Conservation (phyloP, 2,329 filamentous ascomycete genomes). For the Tolypocladium ovalisporum region DNA sequence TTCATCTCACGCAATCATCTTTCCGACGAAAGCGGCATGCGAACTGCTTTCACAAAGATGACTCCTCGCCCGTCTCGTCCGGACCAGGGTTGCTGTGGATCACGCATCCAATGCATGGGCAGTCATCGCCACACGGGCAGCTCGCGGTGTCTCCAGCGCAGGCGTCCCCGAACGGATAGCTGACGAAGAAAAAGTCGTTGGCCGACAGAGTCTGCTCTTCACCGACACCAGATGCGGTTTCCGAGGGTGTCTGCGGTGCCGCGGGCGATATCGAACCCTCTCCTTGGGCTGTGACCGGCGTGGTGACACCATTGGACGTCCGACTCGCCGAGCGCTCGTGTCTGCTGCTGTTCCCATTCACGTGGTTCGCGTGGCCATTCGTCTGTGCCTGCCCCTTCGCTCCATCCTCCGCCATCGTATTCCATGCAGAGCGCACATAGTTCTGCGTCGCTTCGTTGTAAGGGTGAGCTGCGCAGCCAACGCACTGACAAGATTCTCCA, state of each 20-base stretch:
- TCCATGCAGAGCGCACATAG: conserved; percentile 38
- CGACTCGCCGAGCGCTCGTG: conserved; percentile 10
- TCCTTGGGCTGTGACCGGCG: conserved; percentile 5
- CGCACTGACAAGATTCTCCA: conserved; percentile 54
- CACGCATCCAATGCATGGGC: conserved; percentile 44
- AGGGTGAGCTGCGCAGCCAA: conserved; percentile 57
- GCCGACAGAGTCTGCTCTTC: conserved; percentile 42
- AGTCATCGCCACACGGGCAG: conserved; percentile 50
- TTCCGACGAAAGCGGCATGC: too few species aligned
- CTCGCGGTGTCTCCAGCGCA: conserved; percentile 38
- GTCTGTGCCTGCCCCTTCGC: conserved; percentile 9
- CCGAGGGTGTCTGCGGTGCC: conserved; percentile 34
- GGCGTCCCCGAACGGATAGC: conserved; percentile 35
- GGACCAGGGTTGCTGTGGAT: conserved; percentile 32
- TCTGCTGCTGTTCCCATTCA: conserved; percentile 13
- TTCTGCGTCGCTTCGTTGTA: conserved; percentile 53
- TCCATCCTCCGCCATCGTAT: conserved; percentile 26
- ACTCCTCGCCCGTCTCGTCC: neutral
- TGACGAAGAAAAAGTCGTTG: conserved; percentile 49
- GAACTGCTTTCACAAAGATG: neutral
- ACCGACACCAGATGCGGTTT: conserved; percentile 29
- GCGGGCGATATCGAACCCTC: conserved; percentile 25
- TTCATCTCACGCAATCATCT: neutral
- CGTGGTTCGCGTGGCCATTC: conserved; percentile 11
- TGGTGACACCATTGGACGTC: conserved; percentile 8